phyloP scores from a whole-genome alignment of 495 filamentous ascomycete species.

The Bombardia bombarda region DNA sequence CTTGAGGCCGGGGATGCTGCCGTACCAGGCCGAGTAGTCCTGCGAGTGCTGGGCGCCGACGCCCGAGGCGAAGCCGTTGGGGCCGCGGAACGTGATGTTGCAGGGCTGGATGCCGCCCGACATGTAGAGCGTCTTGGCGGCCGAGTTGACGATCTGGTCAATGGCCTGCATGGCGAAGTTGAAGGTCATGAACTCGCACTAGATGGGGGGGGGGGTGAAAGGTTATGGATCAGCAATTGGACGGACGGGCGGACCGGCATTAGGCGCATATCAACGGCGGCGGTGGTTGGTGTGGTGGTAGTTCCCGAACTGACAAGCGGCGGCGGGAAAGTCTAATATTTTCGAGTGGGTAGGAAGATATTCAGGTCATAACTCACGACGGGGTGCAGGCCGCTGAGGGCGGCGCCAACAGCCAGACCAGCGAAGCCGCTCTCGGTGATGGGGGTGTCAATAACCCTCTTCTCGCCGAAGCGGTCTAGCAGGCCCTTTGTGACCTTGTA shows the following conservation, averaged over 20 bases:
- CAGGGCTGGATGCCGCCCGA: constrained; percentile 98
- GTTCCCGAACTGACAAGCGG: too few species aligned
- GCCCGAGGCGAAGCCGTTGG: constrained; percentile 94
- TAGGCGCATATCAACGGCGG: too few species aligned
- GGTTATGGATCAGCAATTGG: background rate
- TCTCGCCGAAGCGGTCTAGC: constrained; percentile 92
- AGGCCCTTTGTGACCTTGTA: constrained; percentile 99
- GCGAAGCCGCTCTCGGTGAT: constrained; percentile 95
- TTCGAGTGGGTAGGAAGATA: background rate
- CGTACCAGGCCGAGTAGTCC: constrained; percentile 97
- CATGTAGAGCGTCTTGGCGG: constrained; percentile 99
- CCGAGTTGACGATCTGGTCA: constrained; percentile 99
- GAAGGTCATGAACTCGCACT: constrained; percentile 99
- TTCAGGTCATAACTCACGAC: constrained; percentile 55
- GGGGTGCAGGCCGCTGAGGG: constrained; percentile 87
- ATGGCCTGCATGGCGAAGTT: constrained; percentile 99
- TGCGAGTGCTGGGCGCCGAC: constrained; percentile 97
- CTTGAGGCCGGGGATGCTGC: constrained; percentile 93
- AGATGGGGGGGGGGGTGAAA: background rate
- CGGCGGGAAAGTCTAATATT: background rate
- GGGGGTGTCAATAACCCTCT: constrained; percentile 94
- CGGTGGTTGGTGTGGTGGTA: too few species aligned
- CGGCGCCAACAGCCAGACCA: constrained; percentile 89
- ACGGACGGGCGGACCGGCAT: too few species aligned
- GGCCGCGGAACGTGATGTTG: constrained; percentile 98